Evolutionary conservation across 164 flowering plant genomes (phyloP).

Genomic region (Macadamia tetraphylla): DNA sequence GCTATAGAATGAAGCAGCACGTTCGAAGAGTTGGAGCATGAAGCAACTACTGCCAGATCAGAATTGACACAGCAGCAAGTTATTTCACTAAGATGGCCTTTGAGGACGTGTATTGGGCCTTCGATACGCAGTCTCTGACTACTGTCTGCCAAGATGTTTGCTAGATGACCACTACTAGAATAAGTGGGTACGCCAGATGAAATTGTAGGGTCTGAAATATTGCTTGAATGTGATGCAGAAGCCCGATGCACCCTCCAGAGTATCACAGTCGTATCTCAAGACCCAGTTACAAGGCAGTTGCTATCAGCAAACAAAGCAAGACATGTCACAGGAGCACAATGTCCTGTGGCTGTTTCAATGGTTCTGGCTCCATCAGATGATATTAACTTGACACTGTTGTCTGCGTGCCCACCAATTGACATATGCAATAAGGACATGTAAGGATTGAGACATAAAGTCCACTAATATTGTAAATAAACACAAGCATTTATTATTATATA

Average conservation of each 20-base stretch:
- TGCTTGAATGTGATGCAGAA: slow-evolving; percentile 35
- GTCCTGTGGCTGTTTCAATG: slow-evolving; percentile 78
- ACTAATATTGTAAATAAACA: too few species aligned
- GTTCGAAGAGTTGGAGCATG: slow-evolving; percentile 68
- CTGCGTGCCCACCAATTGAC: slow-evolving; percentile 83
- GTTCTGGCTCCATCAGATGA: slow-evolving; percentile 94
- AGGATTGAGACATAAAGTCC: too few species aligned
- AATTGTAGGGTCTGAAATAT: slow-evolving; percentile 40
- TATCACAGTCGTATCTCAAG: slow-evolving; percentile 77
- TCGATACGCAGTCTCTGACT: slow-evolving; percentile 62
- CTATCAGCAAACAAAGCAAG: slow-evolving; percentile 74
- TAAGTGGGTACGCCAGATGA: slow-evolving; percentile 41
- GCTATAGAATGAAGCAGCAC: slow-evolving; percentile 78
- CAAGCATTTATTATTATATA: too few species aligned
- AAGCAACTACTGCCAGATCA: slow-evolving; percentile 77
- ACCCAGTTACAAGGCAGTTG: slow-evolving; percentile 87
- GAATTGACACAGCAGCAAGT: slow-evolving; percentile 74
- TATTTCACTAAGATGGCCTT: slow-evolving; percentile 82
- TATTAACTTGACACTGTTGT: slow-evolving; percentile 76
- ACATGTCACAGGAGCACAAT: slow-evolving; percentile 96
- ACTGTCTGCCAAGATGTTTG: slow-evolving; percentile 43
- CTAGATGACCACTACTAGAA: slow-evolving; percentile 30
- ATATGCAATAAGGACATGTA: slow-evolving; percentile 4
- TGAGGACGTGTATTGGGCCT: slow-evolving; percentile 85
- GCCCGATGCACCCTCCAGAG: slow-evolving; percentile 79